A percentile compares a stretch with the other conserved stretches of the same genome.
Evolutionary conservation across 768 basidiomycete species (phyloP).

Genomic region (Tylopilus felleus): DNA sequence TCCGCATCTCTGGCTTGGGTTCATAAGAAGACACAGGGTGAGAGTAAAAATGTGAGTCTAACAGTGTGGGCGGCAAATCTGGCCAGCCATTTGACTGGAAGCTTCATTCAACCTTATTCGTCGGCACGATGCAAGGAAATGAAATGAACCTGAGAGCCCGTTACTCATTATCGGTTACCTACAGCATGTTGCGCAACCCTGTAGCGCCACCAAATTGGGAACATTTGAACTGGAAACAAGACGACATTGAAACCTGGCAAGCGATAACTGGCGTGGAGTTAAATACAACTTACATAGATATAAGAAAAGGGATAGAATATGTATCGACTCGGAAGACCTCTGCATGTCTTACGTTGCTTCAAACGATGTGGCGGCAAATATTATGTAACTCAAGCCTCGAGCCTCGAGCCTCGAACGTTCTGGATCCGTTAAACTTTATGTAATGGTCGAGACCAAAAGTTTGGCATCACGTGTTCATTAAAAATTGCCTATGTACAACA

Average conservation of each 20-base stretch:
- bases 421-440: neutral
- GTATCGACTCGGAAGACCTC: neutral
- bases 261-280: neutral
- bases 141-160: too few species aligned
- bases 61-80: too few species aligned
- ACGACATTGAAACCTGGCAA: neutral
- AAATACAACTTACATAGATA: neutral
- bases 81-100: too few species aligned
- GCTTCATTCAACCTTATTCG: too few species aligned
- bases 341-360: too few species aligned
- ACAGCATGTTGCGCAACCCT: too few species aligned
- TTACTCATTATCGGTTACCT: too few species aligned
- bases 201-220: too few species aligned
- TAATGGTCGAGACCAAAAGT: neutral
- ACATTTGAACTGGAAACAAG: too few species aligned
- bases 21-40: neutral
- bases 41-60: neutral
- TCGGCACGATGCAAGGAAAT: too few species aligned
- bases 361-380: neutral
- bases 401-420: constrained; percentile 20
- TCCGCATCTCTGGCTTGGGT: constrained; percentile 3
- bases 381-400: neutral
- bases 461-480: neutral
- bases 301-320: neutral
- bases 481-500: too few species aligned